Base-by-base conservation (phyloP, 495 filamentous ascomycete species). In the Lasiosphaeria ovina region DNA sequence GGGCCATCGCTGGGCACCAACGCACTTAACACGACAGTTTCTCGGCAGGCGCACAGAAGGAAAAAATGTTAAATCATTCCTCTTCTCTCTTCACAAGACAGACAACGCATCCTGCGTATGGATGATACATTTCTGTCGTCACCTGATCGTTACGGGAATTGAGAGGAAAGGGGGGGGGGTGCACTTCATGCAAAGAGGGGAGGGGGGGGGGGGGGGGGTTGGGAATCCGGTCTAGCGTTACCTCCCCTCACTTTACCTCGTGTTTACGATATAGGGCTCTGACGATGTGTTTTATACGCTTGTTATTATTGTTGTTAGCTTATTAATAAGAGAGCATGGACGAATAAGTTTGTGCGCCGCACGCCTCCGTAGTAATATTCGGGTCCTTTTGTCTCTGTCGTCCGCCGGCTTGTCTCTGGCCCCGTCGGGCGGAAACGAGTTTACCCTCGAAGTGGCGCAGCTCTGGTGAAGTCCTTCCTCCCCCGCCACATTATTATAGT, bases 121-220 rank as follows among this genome's bases (percentile, higher is more conserved):
- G 59, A 65, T 63, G 61, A 63, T 59, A 65, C 69, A 60, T 62
- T 24, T 57, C 40, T 66, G 68, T 65, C 62, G 57, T 72, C 68
- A 70, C 67, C 68, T 72, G 69, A 67, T 65, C 58, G 58, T 55
- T 60, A 61, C 51, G 66, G 62, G 50, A 47, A 53, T 69, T 65
- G 35, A 24, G 24, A 24, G 24, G 24, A 24, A 2, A 24, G 24
- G 24, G 24, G 24, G 2, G 54, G n/a, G 35, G 34, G 35, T 53
- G 40, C 24, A 24, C 24, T 24, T 67, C 63, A 67, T 71, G 69
- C 64, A 58, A 42, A 54, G 24, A 24, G 24, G 24, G 24, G 24
- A 24, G 24, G 24, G 54, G 51, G 24, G 24, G 24, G 24, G 2
- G 24, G 24, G 54, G 51, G 54, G n/a, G 35, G 24, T 35, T 53